phyloP scores from a whole-genome alignment of 768 basidiomycete species.

The Clitopilus hobsonii region DNA sequence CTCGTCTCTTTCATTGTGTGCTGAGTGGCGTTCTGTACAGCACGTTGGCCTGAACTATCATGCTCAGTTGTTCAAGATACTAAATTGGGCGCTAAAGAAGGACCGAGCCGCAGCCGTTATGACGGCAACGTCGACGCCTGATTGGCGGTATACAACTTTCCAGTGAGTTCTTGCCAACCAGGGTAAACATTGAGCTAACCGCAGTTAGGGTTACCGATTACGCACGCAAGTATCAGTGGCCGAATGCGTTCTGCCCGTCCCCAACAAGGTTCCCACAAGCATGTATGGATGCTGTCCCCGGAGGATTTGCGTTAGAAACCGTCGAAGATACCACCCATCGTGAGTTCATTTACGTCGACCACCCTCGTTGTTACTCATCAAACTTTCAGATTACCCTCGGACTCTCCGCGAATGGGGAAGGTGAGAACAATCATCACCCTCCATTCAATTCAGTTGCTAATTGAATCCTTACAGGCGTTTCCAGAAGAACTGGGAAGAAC shows the following conservation, averaged over 20 bases:
- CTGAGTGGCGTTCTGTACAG: no score
- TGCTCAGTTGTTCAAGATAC: conserved; percentile 23
- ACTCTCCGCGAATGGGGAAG: conserved; percentile 25
- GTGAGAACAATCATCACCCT: conserved; percentile 7
- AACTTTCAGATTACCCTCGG: conserved; percentile 13
- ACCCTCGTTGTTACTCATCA: not conserved
- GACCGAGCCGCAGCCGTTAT: conserved; percentile 25
- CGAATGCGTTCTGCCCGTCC: conserved; percentile 17
- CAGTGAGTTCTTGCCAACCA: conserved; percentile 1
- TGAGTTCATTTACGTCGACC: conserved; percentile 6
- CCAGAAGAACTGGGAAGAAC: conserved; percentile 7
- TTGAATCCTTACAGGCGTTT: conserved; percentile 7
- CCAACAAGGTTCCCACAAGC: conserved; percentile 13
- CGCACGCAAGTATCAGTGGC: conserved; percentile 24
- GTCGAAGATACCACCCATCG: conserved; percentile 15
- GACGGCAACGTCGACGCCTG: conserved; percentile 19
- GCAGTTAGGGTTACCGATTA: conserved; percentile 18
- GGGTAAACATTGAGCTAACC: not conserved
- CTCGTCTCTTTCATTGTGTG: no score
- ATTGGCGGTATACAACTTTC: conserved; percentile 12
- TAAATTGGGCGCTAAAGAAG: conserved; percentile 35
- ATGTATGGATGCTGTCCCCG: conserved; percentile 12
- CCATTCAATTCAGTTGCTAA: not conserved
- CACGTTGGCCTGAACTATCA: conserved; percentile 8
- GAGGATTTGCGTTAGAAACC: conserved; percentile 15